Evolutionary conservation across 495 filamentous ascomycete species (phyloP), one percentile per base, ranked within the genome.

Genomic region (Bombardia bombarda): DNA sequence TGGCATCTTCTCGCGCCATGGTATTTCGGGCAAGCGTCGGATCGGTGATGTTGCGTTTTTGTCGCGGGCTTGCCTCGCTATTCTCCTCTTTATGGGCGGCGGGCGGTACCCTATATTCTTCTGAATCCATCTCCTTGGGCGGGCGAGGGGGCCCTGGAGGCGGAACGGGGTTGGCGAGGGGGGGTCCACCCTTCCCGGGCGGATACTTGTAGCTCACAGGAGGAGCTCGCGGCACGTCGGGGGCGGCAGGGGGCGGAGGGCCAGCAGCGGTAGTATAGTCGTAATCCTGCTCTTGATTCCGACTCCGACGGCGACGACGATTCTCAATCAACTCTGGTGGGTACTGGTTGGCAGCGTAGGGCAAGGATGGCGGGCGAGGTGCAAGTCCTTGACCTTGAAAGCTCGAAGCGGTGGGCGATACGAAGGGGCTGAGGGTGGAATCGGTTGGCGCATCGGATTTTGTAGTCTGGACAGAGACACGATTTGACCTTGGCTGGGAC

Each of bases 221-320:
- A 18, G 74, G 77, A 19, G 69, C 68, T 53, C 70, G 72, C 4
- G 79, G 78, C 2, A 67, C 73, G 41, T 82, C 79, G 39, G 79
- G 75, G 18, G 73, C 79, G 32, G 71, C 67, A 43, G 76, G 77
- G 5, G 66, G 74, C 25, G 61, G 44, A 3, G 52, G 47, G 21
- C 26, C 49, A 4, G 47, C 44, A 33, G 58, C 56, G 18, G 52
- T 38, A 42, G 61, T 36, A 47, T 47, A 47, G 2, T 52, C 50
- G 19, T 42, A 30, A 7, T 57, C 61, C 24, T 62, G 56, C 23
- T 64, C 61, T 33, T 60, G 58, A 40, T 55, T 50, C 20, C 53
- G 58, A 42, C 53, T 66, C 25, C 51, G 44, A 26, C 65, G 66
- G 28, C 58, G 58, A 21, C 53, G 54, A 20, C 65, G 58, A 36